Evolutionary conservation across 108 stramenopile species (phyloP), one percentile per base, ranked within the genome.

Genomic region (Conticribra weissflogii): DNA sequence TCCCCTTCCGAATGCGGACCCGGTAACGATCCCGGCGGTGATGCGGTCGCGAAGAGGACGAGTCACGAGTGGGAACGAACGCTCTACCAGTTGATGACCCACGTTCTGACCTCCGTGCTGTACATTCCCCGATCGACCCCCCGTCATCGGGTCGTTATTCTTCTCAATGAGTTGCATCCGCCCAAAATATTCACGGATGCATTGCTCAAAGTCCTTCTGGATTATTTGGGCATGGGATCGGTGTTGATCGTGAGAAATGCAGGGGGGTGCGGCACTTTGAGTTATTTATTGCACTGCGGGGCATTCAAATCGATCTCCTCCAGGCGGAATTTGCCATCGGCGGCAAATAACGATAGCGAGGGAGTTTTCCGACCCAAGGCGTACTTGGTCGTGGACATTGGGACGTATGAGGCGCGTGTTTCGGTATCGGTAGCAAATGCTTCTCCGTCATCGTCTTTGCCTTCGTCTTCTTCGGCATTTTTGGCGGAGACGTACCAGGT

Each of bases 41-140:
- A n/a, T n/a, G n/a, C n/a, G n/a, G n/a, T n/a, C n/a, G n/a, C n/a
- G n/a, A n/a, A n/a, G n/a, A n/a, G n/a, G n/a, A n/a, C n/a, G n/a
- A n/a, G n/a, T n/a, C 57, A 69, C 31, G 76, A 77, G n/a, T 77
- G 76, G 76, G 76, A 77, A 58, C 49, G 50, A 32, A 64, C 68
- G 2, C 63, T 77, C 2, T 64, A 77, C 68, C 67, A 61, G 3
- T 25, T 77, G 27, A 64, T 77, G 59, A 69, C 68, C 0, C 68
- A 64, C 57, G 46, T 70, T 2, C 28, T 77, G 29, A 77, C 76
- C 19, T 77, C 76, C 4, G 61, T 77, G 8, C 50, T 77, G 5
- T 77, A 69, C 54, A 33, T 77, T 28, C 68, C 68, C 46, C 76
- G 76, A 3, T 68, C 76, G 8, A 65, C 76, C 25, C 76, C 76